Conservation (phyloP, 106 monocot genomes). For the Xerophyta viscosa region DNA sequence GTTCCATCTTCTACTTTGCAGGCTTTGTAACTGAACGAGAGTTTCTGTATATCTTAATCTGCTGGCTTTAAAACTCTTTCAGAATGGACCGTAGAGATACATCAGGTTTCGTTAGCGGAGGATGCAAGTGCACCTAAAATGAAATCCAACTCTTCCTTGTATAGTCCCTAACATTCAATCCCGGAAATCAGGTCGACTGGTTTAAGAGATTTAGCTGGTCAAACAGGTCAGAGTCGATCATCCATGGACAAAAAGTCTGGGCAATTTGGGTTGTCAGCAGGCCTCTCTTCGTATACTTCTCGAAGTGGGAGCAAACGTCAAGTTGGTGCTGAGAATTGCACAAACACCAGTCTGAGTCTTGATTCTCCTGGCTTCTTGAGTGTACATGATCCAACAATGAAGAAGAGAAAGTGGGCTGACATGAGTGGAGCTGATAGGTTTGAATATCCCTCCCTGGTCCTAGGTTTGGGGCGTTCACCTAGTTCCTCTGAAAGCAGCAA, state of each 20-base stretch:
- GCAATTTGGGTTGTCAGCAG: neutral
- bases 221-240: constrained; percentile 3
- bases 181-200: constrained; percentile 20
- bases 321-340: constrained; percentile 11
- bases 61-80: neutral
- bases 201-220: constrained; percentile 9
- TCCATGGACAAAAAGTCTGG: constrained; percentile 18
- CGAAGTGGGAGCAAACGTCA: constrained; percentile 1
- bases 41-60: neutral
- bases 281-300: constrained; percentile 1
- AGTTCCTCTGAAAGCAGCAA: constrained; percentile 42
- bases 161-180: neutral
- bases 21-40: too few relatives aligned
- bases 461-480: constrained; percentile 29
- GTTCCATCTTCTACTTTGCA: too few relatives aligned
- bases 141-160: neutral
- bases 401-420: constrained; percentile 42
- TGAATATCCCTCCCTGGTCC: constrained; percentile 15
- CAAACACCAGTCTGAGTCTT: constrained; percentile 18
- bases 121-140: constrained; percentile 6
- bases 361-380: constrained; percentile 18
- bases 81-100: constrained; percentile 39
- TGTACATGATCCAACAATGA: neutral
- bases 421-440: neutral
- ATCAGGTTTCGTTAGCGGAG: constrained; percentile 42